phyloP scores from a whole-genome alignment of 306 rosid genomes.

The Citrullus colocynthis region DNA sequence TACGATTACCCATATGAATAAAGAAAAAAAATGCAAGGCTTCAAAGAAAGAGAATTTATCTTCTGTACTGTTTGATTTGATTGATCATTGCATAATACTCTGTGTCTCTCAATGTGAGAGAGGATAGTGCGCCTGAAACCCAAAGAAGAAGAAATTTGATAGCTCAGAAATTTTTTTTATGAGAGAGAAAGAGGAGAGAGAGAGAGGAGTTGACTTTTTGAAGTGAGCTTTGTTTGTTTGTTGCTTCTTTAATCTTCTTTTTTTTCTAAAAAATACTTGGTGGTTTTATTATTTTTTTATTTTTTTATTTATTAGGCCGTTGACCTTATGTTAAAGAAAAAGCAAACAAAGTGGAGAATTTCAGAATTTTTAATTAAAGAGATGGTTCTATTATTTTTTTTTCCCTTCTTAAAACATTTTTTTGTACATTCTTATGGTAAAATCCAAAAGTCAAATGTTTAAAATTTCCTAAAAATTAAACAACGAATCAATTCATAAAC shows the following conservation, averaged over 20 bases:
- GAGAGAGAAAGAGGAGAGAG: conserved; percentile 5
- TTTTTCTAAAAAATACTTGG: background rate
- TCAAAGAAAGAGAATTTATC: background rate
- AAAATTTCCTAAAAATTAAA: background rate
- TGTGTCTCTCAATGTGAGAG: background rate
- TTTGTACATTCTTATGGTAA: background rate
- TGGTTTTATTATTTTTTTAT: background rate
- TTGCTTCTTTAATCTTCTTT: conserved; percentile 2
- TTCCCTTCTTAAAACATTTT: background rate
- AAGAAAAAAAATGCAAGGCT: background rate
- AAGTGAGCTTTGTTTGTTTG: background rate
- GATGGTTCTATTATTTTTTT: background rate
- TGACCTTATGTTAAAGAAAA: background rate
- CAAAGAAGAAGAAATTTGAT: background rate
- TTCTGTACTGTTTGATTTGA: conserved; percentile 3
- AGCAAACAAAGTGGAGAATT: background rate
- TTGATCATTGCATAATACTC: conserved; percentile 7
- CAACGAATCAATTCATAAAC: background rate
- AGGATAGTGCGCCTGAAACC: background rate
- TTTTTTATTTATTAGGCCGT: conserved; percentile 1
- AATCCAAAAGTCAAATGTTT: conserved; percentile 6
- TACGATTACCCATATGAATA: conserved; percentile 50
- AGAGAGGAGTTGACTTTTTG: conserved; percentile 36
- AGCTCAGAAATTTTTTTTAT: background rate
- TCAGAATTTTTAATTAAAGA: background rate